These are phyloP conservation scores for Phytophthora hybrid DNA, from an alignment of 352 stramenopile genomes.

Conservation along the genomic window DNA sequence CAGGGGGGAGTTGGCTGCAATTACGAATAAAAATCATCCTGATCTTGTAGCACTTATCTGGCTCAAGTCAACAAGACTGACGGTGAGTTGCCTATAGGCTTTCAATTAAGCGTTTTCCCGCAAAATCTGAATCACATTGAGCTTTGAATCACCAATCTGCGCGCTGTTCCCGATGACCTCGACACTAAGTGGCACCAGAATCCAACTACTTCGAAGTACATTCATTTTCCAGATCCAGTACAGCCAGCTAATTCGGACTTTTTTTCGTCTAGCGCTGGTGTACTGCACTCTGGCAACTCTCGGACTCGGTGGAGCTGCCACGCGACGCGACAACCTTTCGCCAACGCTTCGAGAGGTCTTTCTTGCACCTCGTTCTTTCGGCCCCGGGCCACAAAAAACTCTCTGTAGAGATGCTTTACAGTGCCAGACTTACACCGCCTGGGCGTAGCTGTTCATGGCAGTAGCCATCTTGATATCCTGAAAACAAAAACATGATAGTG, in stretches of 20 bases:
- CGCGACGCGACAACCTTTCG: not conserved
- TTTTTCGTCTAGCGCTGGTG: too few species aligned
- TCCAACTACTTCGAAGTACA: too few species aligned
- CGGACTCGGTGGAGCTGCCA: too few species aligned
- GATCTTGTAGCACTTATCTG: slow-evolving; percentile 6
- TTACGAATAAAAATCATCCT: slow-evolving; percentile 3
- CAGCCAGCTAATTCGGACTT: not conserved
- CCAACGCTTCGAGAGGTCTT: too few species aligned
- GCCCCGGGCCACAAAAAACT: not conserved
- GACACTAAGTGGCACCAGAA: not conserved
- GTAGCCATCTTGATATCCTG: slow-evolving; percentile 74
- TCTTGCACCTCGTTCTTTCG: slow-evolving; percentile 16
- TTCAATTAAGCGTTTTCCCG: not conserved
- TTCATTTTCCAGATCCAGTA: not conserved
- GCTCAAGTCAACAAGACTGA: slow-evolving; percentile 8
- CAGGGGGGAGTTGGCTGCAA: slow-evolving; percentile 5
- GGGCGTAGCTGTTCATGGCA: slow-evolving; percentile 79
- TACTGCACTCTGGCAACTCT: too few species aligned
- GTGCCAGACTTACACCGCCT: slow-evolving; percentile 23
- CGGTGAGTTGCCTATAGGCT: not conserved
- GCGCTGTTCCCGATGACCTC: not conserved
- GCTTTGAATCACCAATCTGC: slow-evolving; percentile 4
- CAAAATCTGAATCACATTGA: slow-evolving; percentile 5
- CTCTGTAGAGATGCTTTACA: not conserved
- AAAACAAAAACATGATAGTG: not conserved